Evolutionary conservation across 129 eudicot species (phyloP), one percentile per base, ranked within the genome.

Genomic region (Mikania micrantha): DNA sequence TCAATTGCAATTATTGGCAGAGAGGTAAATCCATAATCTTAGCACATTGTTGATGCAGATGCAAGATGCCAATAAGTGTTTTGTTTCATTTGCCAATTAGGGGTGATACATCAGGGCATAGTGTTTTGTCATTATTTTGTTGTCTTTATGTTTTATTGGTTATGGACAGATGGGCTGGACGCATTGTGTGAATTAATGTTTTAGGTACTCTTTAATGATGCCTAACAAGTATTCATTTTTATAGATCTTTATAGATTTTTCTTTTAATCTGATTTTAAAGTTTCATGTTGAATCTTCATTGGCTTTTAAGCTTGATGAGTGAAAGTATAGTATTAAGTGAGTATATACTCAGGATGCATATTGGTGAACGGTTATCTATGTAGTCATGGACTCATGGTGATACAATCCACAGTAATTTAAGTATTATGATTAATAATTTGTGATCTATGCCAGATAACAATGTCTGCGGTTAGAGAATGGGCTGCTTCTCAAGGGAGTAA

Each of bases 1-100:
- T 75, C 98, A 42, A 84, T 88, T 74, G 92, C 92, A 38, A 93
- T 93, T 60, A 89, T 93, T 25, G 96, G 98, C 27, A 86, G 98
- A 79, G 98, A 93, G 95, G 98, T 90, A 74, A 73, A 62, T 48
- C 44, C 58, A 16, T 64, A 28, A 60, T 57, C 24, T n/a, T 60
- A 12, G 54, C 22, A 22, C 67, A 64, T 66, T 35, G n/a, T n/a
- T n/a, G n/a, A n/a, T 35, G 56, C 44, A 54, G n/a, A n/a, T n/a
- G n/a, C n/a, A 65, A 24, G 54, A 52, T 64, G 38, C 4, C 6
- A 49, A 69, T 36, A 19, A 38, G 34, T 27, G 48, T 68, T 25
- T 34, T 66, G 31, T 66, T n/a, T 34, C 56, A 60, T 10, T 10
- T 67, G 20, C 28, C 20, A 25, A 27, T 27, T 56, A 13, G 22